Evolutionary conservation across 257 asterid genomes (phyloP).

Genomic region (Hygrophila difformis): DNA sequence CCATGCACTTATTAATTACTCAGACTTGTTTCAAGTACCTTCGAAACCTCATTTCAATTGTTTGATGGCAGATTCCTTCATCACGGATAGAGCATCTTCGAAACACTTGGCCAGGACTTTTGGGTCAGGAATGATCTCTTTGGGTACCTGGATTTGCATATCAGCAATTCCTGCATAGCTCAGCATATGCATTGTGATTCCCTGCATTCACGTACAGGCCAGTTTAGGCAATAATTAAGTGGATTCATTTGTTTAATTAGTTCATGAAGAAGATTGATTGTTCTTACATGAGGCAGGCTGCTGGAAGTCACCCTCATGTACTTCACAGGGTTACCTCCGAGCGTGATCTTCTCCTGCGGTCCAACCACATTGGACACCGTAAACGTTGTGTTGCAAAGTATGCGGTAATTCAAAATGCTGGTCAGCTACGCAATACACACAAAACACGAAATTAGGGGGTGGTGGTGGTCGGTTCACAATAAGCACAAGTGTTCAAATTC

Average conservation of each 20-base stretch:
- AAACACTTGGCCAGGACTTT: constrained; percentile 57
- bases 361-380: constrained; percentile 63
- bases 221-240: no score
- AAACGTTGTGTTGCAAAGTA: constrained; percentile 62
- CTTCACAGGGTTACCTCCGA: constrained; percentile 49
- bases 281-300: constrained; percentile 68
- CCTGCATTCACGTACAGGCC: no score
- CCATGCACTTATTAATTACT: no score
- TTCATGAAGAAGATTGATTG: no score
- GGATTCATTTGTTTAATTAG: no score
- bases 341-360: constrained; percentile 54
- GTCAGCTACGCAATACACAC: constrained; percentile 29
- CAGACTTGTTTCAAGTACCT: no score
- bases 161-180: constrained; percentile 70
- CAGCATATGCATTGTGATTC: constrained; percentile 71
- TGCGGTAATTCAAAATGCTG: constrained; percentile 45
- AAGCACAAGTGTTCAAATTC: no score
- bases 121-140: constrained; percentile 63
- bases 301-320: constrained; percentile 39
- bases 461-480: no score
- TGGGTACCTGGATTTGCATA: constrained; percentile 69
- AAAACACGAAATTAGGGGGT: no score
- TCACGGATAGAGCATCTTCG: constrained; percentile 46
- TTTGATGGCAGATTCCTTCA: constrained; percentile 44
- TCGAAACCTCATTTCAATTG: no score